These are phyloP conservation scores for Parietaria judaica DNA, from an alignment of 306 rosid species.

Conservation along the genomic window DNA sequence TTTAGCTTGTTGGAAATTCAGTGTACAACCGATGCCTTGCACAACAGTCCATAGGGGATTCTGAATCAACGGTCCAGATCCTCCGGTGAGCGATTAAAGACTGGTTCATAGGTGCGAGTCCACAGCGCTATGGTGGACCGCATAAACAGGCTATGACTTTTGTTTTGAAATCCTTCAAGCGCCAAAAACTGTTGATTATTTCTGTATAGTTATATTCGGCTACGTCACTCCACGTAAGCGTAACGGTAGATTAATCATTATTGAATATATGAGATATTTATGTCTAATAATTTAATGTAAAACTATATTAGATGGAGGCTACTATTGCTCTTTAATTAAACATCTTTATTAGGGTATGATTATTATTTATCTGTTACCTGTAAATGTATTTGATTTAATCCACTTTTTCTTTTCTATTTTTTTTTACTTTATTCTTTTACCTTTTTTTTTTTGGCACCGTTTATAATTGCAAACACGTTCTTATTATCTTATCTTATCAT, in stretches of 20 bases:
- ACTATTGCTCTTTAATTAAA: no score
- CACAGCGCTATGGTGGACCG: conserved; percentile 8
- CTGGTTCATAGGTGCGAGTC: not conserved
- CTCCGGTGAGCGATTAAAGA: not conserved
- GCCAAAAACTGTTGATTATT: conserved; percentile 8
- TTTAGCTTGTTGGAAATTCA: no score
- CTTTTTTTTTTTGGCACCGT: no score
- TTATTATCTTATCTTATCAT: no score
- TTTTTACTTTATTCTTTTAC: no score
- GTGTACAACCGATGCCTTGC: no score
- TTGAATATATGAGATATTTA: not conserved
- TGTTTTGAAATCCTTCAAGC: conserved; percentile 35
- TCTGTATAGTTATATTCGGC: conserved; percentile 9
- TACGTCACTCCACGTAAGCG: conserved; percentile 3
- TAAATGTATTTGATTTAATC: no score
- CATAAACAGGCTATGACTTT: conserved; percentile 4
- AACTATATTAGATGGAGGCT: not conserved
- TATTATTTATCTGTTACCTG: no score
- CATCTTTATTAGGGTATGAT: no score
- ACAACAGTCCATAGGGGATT: not conserved
- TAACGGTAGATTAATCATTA: conserved; percentile 18
- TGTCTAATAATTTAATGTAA: not conserved
- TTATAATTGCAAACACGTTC: no score
- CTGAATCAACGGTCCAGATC: not conserved
- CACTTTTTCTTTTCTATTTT: no score